phyloP scores from a whole-genome alignment of 192 early-diverging fungal genomes.

The Entomortierella beljakovae region DNA sequence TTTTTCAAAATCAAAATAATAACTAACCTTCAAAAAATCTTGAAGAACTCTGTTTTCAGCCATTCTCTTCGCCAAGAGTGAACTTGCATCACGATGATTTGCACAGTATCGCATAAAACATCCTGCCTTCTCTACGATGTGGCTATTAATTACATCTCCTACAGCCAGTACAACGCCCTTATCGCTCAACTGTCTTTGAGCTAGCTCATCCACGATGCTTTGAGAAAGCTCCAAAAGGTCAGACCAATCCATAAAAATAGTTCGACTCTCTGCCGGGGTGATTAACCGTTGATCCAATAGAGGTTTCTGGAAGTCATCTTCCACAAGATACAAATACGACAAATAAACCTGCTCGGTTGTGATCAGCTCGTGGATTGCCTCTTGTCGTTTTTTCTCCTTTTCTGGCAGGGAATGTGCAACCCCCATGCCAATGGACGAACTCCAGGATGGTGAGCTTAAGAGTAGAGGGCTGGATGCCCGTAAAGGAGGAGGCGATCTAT shows the following conservation, averaged over 20 bases:
- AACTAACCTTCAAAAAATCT: conserved; percentile 63
- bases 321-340: conserved; percentile 77
- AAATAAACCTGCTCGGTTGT: conserved; percentile 82
- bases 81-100: conserved; percentile 76
- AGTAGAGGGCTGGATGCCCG: conserved; percentile 28
- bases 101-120: conserved; percentile 84
- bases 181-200: conserved; percentile 64
- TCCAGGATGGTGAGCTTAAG: conserved; percentile 52
- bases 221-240: conserved; percentile 75
- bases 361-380: conserved; percentile 86
- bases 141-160: conserved; percentile 81
- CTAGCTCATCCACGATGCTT: conserved; percentile 75
- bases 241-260: conserved; percentile 89
- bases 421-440: conserved; percentile 57
- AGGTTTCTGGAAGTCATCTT: conserved; percentile 73
- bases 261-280: conserved; percentile 65
- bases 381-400: conserved; percentile 81
- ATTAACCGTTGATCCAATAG: conserved; percentile 63
- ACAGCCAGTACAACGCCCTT: conserved; percentile 66
- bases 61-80: conserved; percentile 54
- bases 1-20: no score
- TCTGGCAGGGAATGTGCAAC: conserved; percentile 57
- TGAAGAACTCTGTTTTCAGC: conserved; percentile 16
- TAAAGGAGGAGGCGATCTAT: neutral
- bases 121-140: conserved; percentile 72